Evolutionary conservation across 2,329 filamentous ascomycete genomes (phyloP).

Genomic region (Xylaria sp.): DNA sequence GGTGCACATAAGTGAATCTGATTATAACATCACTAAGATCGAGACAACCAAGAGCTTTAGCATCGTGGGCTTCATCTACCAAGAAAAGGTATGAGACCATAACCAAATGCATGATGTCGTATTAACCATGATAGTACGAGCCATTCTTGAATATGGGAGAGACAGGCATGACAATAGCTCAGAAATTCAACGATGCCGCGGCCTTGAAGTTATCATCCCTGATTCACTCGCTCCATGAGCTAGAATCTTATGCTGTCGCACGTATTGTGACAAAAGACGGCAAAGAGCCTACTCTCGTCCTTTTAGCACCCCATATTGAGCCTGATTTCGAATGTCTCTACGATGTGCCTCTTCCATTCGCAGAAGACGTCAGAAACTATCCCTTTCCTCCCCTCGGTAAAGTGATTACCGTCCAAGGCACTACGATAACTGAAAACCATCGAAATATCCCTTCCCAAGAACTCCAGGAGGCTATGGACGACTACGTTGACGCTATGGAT

Average conservation of each 20-base stretch:
- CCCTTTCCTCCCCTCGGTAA: slow-evolving; percentile 89
- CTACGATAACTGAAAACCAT: slow-evolving; percentile 78
- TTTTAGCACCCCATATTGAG: slow-evolving; percentile 82
- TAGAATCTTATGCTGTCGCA: slow-evolving; percentile 85
- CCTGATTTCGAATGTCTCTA: slow-evolving; percentile 82
- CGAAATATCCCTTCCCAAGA: slow-evolving; percentile 79
- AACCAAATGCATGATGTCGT: neutral
- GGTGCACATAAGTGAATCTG: slow-evolving; percentile 85
- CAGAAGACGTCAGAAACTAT: slow-evolving; percentile 90
- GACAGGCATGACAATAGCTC: slow-evolving; percentile 76
- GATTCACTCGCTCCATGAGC: slow-evolving; percentile 83
- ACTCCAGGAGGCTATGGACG: slow-evolving; percentile 80
- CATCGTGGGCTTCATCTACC: slow-evolving; percentile 84
- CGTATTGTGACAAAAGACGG: slow-evolving; percentile 84
- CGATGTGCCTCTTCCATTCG: slow-evolving; percentile 89
- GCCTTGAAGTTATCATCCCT: slow-evolving; percentile 86
- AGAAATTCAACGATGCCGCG: slow-evolving; percentile 80
- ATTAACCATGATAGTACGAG: slow-evolving; percentile 65
- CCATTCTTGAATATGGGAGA: slow-evolving; percentile 86
- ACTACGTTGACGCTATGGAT: slow-evolving; percentile 94
- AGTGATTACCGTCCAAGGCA: slow-evolving; percentile 85
- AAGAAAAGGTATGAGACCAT: slow-evolving; percentile 61
- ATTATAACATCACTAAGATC: slow-evolving; percentile 86
- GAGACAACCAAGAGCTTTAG: slow-evolving; percentile 77
- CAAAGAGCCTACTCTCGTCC: slow-evolving; percentile 75